Percentiles rank a stretch among this genome's conserved stretches.
Evolutionary conservation across 441 rosid genomes (phyloP).

Genomic region (Gossypium davidsonii): DNA sequence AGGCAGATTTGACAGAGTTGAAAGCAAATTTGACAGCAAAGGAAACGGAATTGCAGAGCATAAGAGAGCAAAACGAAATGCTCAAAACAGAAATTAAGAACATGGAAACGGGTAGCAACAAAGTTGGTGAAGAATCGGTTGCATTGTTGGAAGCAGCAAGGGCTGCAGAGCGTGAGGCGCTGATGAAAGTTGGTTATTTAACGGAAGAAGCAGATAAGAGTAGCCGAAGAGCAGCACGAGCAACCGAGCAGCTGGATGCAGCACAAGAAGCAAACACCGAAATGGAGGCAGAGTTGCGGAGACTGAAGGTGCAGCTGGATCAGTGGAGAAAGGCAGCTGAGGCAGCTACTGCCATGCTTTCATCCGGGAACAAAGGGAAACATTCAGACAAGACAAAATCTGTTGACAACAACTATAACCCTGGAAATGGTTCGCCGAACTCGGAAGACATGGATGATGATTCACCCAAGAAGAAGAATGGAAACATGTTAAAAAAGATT

Average conservation of each 20-base stretch:
- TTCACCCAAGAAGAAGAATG: constrained; percentile 80
- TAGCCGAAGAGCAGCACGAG: constrained; percentile 51
- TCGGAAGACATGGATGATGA: constrained; percentile 76
- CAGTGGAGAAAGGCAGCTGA: constrained; percentile 99
- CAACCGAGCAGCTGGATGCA: constrained; percentile 71
- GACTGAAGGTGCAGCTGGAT: constrained; percentile 87
- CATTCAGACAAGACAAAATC: constrained; percentile 54
- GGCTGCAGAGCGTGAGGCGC: constrained; percentile 56
- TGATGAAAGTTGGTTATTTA: constrained; percentile 45
- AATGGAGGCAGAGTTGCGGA: constrained; percentile 79
- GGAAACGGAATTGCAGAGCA: constrained; percentile 40
- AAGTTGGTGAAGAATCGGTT: constrained; percentile 35
- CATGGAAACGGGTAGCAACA: constrained; percentile 38
- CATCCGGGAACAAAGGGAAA: constrained; percentile 72
- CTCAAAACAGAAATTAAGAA: constrained; percentile 48
- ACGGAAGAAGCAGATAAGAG: constrained; percentile 77
- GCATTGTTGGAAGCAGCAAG: constrained; percentile 37
- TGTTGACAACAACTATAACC: constrained; percentile 40
- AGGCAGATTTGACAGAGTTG: constrained; percentile 48
- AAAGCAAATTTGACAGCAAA: constrained; percentile 45
- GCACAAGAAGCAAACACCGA: constrained; percentile 66
- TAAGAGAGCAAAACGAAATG: constrained; percentile 47
- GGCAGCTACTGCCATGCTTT: constrained; percentile 83
- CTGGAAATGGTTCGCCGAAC: constrained; percentile 53
- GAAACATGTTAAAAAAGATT: constrained; percentile 82